phyloP scores from a whole-genome alignment of 2,329 filamentous ascomycete species.

The Grosmannia huntii region DNA sequence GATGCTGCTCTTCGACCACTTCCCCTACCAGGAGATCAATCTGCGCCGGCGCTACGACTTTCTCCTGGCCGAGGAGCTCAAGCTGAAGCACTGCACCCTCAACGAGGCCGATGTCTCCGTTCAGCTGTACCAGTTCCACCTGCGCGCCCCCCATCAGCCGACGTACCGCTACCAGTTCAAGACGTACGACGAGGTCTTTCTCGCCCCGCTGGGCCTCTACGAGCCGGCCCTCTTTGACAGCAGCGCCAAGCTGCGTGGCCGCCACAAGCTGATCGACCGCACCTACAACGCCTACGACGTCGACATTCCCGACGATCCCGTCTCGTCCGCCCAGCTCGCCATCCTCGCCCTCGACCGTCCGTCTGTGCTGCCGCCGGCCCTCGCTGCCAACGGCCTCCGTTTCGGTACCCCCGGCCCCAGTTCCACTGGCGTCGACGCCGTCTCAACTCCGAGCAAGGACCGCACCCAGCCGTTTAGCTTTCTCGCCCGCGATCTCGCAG shows the following conservation, averaged over 20 bases:
- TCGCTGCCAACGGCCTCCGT: conserved; percentile 29
- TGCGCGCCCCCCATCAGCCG: conserved; percentile 75
- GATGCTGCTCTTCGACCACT: conserved; percentile 95
- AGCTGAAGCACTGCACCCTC: conserved; percentile 86
- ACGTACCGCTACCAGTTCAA: conserved; percentile 94
- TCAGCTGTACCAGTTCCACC: conserved; percentile 78
- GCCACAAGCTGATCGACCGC: conserved; percentile 69
- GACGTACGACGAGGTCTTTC: conserved; percentile 87
- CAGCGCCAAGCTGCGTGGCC: conserved; percentile 61
- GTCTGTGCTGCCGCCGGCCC: conserved; percentile 31
- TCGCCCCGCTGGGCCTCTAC: conserved; percentile 93
- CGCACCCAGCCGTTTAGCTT: conserved; percentile 56
- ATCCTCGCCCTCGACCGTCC: conserved; percentile 48
- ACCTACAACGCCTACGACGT: conserved; percentile 92
- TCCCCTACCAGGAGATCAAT: conserved; percentile 92
- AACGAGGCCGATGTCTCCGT: conserved; percentile 82
- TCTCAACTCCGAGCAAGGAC: conserved; percentile 50
- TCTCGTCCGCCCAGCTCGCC: conserved; percentile 69
- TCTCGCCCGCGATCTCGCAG: conserved; percentile 49
- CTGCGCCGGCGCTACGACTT: conserved; percentile 83
- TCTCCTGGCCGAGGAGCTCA: conserved; percentile 85
- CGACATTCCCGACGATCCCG: conserved; percentile 74
- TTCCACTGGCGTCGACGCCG: conserved; percentile 9
- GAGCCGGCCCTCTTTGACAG: conserved; percentile 81
- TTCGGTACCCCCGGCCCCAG: conserved; percentile 21